phyloP scores from a whole-genome alignment of 1,139 yeast species.

The Lizanozyma gosingica region DNA sequence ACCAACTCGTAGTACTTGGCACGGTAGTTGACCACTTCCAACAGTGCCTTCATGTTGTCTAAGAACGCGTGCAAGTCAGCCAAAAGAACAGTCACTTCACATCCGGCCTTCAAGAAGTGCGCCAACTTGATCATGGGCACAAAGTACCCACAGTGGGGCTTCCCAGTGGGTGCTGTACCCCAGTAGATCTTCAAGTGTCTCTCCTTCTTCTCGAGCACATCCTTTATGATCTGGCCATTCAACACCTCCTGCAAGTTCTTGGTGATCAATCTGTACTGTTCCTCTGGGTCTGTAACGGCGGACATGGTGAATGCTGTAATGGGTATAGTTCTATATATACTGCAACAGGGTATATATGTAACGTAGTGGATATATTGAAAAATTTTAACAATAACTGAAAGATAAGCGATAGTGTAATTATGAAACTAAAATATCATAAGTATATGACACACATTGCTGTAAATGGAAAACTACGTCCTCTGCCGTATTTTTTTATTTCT shows the following conservation, averaged over 20 bases:
- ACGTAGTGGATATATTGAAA: no score
- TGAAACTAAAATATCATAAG: no score
- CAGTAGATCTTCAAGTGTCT: conserved; percentile 85
- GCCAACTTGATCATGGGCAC: conserved; percentile 97
- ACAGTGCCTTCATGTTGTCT: conserved; percentile 97
- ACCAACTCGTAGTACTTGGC: conserved; percentile 81
- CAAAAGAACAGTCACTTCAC: conserved; percentile 82
- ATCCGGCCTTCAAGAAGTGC: conserved; percentile 90
- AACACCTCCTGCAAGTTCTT: conserved; percentile 86
- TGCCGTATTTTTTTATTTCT: no score
- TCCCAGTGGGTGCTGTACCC: conserved; percentile 92
- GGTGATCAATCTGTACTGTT: conserved; percentile 71
- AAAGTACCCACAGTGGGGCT: conserved; percentile 97
- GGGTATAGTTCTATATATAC: no score
- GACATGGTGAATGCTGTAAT: conserved; percentile 11
- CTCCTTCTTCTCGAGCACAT: conserved; percentile 70
- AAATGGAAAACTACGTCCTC: no score
- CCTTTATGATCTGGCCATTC: conserved; percentile 79
- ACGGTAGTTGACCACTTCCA: conserved; percentile 83
- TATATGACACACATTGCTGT: no score
- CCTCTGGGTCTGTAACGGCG: conserved; percentile 35
- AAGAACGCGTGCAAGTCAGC: conserved; percentile 98
- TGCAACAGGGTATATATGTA: no score
- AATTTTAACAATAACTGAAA: no score
- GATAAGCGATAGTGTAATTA: no score